Base-by-base conservation (phyloP, 345 rosid genomes). In the Aethionema arabicum region DNA sequence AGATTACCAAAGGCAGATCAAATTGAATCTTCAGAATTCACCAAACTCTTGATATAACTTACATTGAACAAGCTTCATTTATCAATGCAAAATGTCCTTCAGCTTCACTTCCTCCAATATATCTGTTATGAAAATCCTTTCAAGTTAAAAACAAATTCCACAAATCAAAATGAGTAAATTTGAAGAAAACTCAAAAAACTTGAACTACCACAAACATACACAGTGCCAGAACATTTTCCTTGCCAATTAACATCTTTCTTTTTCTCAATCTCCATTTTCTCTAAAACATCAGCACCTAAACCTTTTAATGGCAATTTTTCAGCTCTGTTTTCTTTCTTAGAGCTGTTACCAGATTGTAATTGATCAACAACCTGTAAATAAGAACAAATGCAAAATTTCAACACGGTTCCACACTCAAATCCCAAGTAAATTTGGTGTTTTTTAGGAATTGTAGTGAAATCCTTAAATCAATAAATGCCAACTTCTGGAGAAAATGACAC, bases 151-250 rank as follows among this genome's bases (percentile, higher is more conserved):
- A 13, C 1, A 8, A 32, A 70, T 33, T 42, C 59, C n/a, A 42
- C 13, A 12, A 4, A 21, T 42, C 36, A 33, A 15, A 55, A 51
- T 21, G 27, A 38, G 15, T 8, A 33, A 16, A 11, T 0, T 14
- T 0, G 27, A 6, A 59, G 33, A 8, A 53, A 8, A 3, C 11
- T 10, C 8, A 14, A 31, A 51, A 56, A 14, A 32, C 49, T 63
- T 51, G 9, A 35, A 37, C 7, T 36, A 51, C 52, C 74, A 75
- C 32, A 76, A 58, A 93, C 99, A 69, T 90, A 90, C 99, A 93
- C 95, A 80, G 97, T 84, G 84, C 97, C 97, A 49, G 99, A 93
- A 69, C 99, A 93, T 84, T 85, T 93, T 57, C 97, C 99, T 78
- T 84, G 85, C 99, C 99, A 93, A 69, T 5, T 66, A 52, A 50